Conservation (phyloP, 1,139 yeast species). For the Yamadazyma dendronema region DNA sequence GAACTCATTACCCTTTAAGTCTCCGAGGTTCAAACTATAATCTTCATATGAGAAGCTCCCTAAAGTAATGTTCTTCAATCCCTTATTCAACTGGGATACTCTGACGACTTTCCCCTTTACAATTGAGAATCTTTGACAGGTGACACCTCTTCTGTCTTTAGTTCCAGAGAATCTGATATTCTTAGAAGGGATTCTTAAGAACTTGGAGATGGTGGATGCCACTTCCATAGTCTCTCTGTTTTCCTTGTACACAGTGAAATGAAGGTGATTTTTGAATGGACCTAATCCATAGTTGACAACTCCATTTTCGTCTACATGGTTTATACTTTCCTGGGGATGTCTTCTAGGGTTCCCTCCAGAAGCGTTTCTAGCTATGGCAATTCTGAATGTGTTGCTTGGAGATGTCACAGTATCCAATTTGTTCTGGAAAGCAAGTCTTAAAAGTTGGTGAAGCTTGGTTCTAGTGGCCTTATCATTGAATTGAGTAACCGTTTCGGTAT, state of each 20-base stretch:
- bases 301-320: constrained; percentile 50
- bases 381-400: constrained; percentile 59
- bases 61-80: constrained; percentile 67
- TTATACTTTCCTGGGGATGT: constrained; percentile 43
- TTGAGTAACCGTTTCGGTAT: constrained; percentile 55
- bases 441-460: constrained; percentile 71
- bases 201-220: constrained; percentile 68
- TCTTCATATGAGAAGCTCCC: constrained; percentile 78
- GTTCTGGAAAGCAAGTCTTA: constrained; percentile 72
- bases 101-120: constrained; percentile 75
- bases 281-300: constrained; percentile 62
- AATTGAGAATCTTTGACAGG: constrained; percentile 80
- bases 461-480: constrained; percentile 71
- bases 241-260: constrained; percentile 84
- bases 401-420: constrained; percentile 80
- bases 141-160: constrained; percentile 93
- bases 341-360: constrained; percentile 23
- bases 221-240: constrained; percentile 98
- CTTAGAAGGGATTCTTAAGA: constrained; percentile 70
- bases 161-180: constrained; percentile 86
- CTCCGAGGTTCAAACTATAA: constrained; percentile 69
- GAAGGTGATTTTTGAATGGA: constrained; percentile 63
- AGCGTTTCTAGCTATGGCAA: constrained; percentile 47
- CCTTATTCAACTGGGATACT: constrained; percentile 71
- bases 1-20: constrained; percentile 84